Evolutionary conservation across 1,139 yeast species (phyloP).

Genomic region (Groenewaldozyma auringiensis): DNA sequence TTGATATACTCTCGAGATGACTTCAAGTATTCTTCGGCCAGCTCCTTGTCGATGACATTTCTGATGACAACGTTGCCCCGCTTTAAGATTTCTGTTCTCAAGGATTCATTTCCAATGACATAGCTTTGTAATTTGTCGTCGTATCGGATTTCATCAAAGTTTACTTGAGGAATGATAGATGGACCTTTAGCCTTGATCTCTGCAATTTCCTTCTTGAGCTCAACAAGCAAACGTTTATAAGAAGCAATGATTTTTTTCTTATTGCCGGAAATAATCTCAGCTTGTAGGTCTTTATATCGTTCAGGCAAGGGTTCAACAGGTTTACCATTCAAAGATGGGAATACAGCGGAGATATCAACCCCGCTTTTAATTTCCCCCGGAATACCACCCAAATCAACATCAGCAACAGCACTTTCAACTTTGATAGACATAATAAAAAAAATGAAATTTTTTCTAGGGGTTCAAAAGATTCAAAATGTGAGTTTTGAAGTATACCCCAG

Average conservation of each 20-base stretch:
- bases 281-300: conserved; percentile 2
- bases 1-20: conserved; percentile 80
- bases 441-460: too few species aligned
- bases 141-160: neutral
- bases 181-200: neutral
- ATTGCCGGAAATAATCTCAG: neutral
- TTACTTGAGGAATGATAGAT: neutral
- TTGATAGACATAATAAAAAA: too few species aligned
- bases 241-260: neutral
- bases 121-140: neutral
- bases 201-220: neutral
- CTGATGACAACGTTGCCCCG: conserved; percentile 31
- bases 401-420: too few species aligned
- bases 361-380: too few species aligned
- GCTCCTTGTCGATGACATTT: conserved; percentile 27
- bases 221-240: neutral
- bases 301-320: conserved; percentile 1
- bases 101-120: neutral
- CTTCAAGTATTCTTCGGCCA: conserved; percentile 21
- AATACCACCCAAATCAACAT: too few species aligned
- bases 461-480: too few species aligned
- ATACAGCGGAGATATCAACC: conserved; percentile 8
- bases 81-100: conserved; percentile 12
- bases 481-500: too few species aligned
- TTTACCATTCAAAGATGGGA: conserved; percentile 6